Conservation (phyloP, 2,329 filamentous ascomycete species). For the Calonectria crousiana region DNA sequence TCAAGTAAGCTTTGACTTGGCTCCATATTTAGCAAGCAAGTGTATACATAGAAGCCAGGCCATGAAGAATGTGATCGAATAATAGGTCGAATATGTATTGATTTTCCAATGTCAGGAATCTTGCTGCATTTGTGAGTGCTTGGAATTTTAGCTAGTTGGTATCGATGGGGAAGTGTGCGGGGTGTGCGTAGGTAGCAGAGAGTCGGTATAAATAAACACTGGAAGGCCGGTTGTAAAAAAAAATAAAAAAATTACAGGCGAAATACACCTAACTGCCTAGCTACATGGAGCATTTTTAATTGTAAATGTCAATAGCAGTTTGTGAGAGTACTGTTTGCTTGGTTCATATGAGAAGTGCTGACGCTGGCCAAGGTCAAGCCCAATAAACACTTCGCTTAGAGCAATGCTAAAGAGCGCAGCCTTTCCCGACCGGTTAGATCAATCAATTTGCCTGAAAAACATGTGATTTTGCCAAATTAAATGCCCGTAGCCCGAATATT, state of each 20-base stretch:
- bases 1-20: background rate
- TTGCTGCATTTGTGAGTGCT: too few species aligned
- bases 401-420: background rate
- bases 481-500: background rate
- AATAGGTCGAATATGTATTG: too few species aligned
- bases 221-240: background rate
- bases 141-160: too few species aligned
- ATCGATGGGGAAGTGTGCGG: too few species aligned
- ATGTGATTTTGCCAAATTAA: background rate
- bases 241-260: fast-evolving
- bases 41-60: too few species aligned
- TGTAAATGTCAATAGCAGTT: background rate
- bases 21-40: background rate
- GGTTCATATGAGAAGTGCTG: background rate
- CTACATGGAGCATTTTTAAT: background rate
- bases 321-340: background rate
- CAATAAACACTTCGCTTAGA: too few species aligned
- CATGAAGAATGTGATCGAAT: too few species aligned
- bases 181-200: too few species aligned
- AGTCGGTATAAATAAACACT: too few species aligned
- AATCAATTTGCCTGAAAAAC: background rate
- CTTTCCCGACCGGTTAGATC: background rate
- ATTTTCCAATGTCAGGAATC: too few species aligned
- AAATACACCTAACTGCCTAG: background rate
- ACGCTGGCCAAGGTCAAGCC: background rate